Evolutionary conservation across 108 stramenopile genomes (phyloP).

Genomic region (Aurantiochytrium sp.): DNA sequence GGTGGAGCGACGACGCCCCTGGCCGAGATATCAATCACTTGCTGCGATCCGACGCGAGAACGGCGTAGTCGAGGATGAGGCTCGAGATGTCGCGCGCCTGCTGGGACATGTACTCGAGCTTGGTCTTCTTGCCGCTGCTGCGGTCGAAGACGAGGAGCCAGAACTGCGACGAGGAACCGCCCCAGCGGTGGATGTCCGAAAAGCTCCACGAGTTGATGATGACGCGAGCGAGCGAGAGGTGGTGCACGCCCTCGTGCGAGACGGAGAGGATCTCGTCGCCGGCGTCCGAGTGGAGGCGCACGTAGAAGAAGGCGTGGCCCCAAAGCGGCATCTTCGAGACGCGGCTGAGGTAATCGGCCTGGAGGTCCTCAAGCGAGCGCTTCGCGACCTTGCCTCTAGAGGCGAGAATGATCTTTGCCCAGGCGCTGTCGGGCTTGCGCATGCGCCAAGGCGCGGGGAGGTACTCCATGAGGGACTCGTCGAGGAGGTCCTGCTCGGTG

Average conservation of each 20-base stretch:
- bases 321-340: conserved; percentile 42
- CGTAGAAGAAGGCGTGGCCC: conserved; percentile 62
- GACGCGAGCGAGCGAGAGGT: conserved; percentile 11
- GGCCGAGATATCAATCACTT: too few relatives aligned
- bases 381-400: conserved; percentile 41
- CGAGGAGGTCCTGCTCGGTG: conserved; percentile 34
- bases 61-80: conserved; percentile 57
- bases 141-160: conserved; percentile 53
- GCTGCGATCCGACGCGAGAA: not conserved
- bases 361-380: conserved; percentile 45
- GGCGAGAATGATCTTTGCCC: conserved; percentile 48
- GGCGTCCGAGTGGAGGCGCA: conserved; percentile 41
- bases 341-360: conserved; percentile 43
- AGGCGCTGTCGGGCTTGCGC: conserved; percentile 41
- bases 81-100: conserved; percentile 63
- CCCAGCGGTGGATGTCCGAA: conserved; percentile 64
- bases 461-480: conserved; percentile 43
- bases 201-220: conserved; percentile 50
- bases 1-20: too few relatives aligned
- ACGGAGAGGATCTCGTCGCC: conserved; percentile 50
- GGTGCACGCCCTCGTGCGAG: conserved; percentile 54
- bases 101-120: conserved; percentile 48
- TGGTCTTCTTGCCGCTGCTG: conserved; percentile 46
- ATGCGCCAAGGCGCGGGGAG: conserved; percentile 51
- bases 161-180: conserved; percentile 56